Base-by-base conservation (phyloP, 148 eudicot species). In the Nepenthes gracilis region DNA sequence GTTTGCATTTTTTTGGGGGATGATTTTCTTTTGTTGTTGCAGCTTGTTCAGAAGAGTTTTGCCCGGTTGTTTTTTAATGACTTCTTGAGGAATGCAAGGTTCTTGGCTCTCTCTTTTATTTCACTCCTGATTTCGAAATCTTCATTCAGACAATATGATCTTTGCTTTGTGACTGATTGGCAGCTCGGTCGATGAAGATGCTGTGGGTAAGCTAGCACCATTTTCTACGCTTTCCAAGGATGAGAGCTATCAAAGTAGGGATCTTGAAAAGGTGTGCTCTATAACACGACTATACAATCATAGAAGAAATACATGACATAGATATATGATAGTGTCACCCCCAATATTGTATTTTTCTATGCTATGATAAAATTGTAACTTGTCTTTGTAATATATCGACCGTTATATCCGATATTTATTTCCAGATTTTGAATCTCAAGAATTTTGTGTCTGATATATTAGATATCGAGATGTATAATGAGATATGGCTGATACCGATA, bases 21-120 rank as follows among this genome's bases (percentile, higher is more conserved):
- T 68, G 58, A 4, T 71, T 61, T 58, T 61, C 43, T 57, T 45
- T 70, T 54, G 58, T 50, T 33, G 43, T 50, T 77, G 78, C 97
- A 94, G 99, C 99, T 94, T 77, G 99, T 94, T 55, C 99, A 94
- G 72, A 94, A 94, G 84, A 94, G 99, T 71, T 89, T 89, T 64
- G 85, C 97, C 33, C 77, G 99, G 57, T 72, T 94, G 71, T 13
- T 76, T 57, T 94, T 77, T 83, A 85, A 83, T 55, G 99, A 94
- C 60, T 86, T 78, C 67, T 56, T 67, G 77, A 83, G 90, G 81
- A 80, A 78, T 73, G 99, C 88, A 67, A 89, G 97, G 99, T 93
- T 35, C 58, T 37, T 49, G 36, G 62, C 53, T 60, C 15, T 33
- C 58, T 51, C 58, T 55, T 8, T 55, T 23, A 6, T 55, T 32